Conservation (phyloP, 2,329 filamentous ascomycete genomes). For the Xylaria hypoxylon region DNA sequence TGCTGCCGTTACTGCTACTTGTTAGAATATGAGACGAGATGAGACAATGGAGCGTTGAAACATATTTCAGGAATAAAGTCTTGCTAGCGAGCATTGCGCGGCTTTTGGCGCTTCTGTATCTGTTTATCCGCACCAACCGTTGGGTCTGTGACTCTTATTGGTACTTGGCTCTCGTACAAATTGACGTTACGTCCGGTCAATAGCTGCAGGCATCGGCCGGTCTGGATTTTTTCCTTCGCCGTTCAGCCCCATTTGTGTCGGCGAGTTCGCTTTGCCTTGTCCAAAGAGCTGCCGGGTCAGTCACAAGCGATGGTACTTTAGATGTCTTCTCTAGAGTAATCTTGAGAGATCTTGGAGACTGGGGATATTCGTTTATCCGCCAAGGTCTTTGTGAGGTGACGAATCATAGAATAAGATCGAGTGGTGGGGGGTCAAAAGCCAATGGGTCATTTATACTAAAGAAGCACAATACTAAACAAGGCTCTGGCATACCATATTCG, state of each 20-base stretch:
- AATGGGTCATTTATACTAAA: not conserved
- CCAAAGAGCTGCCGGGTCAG: not conserved
- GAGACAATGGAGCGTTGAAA: no score
- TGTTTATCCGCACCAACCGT: constrained; percentile 10
- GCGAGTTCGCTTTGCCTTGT: constrained; percentile 8
- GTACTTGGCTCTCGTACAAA: constrained; percentile 20
- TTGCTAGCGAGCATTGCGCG: constrained; percentile 6
- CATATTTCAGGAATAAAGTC: constrained; percentile 1
- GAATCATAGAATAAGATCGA: not conserved
- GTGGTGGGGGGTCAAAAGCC: not conserved
- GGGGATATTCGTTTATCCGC: not conserved
- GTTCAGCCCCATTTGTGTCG: constrained; percentile 26
- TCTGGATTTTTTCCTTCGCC: constrained; percentile 27
- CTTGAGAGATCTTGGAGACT: not conserved
- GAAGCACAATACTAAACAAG: not conserved
- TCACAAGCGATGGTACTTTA: constrained; percentile 3
- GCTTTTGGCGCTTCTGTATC: not conserved
- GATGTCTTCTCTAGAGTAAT: not conserved
- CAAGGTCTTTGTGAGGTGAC: not conserved
- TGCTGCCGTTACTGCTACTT: not conserved
- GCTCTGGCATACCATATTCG: not conserved
- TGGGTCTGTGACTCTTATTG: constrained; percentile 12
- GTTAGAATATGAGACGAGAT: not conserved
- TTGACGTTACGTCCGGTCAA: constrained; percentile 17
- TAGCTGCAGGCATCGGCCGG: constrained; percentile 27